Evolutionary conservation across 139 green algal species (phyloP), one percentile per base, ranked within the genome.

Genomic region (Picochlorum sp.): DNA sequence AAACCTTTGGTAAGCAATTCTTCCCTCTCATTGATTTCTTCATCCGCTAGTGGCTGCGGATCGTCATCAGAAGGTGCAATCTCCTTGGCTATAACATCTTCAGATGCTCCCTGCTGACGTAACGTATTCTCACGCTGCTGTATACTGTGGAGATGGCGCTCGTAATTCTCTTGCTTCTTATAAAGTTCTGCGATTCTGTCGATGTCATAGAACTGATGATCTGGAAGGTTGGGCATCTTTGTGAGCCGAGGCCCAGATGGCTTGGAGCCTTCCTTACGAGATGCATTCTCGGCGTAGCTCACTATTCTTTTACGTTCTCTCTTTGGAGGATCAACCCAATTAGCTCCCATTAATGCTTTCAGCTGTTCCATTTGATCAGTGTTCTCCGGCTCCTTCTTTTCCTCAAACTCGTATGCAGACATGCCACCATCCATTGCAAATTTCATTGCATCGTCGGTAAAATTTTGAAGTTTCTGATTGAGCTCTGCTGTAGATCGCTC

Each of bases 141-240:
- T 59, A 73, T 60, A 53, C 69, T 44, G 61, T 83, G 68, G 72
- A 80, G 81, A 76, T 76, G 74, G 63, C 81, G 45, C 68, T 93
- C 84, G 33, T 74, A 67, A 10, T 55, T 52, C 45, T 87, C 64
- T 72, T 96, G 86, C 81, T 91, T 93, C 50, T 96, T 85, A 53
- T 87, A 96, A 41, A 98, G 74, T 74, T 89, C 85, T 10, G 76
- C 84, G 5, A 91, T 63, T 35, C 85, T 73, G 37, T 29, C 35
- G 14, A 63, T 73, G 70, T 99, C 78, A 80, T 86, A 99, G 80
- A 99, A 99, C 77, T 99, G 93, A 80, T 94, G 97, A 72, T 99
- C 93, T 16, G 29, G 61, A 60, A 95, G 72, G 58, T 81, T 55
- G 2, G 89, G 92, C 84, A 97, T 96, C 72, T 93, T 91, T 50